Percentiles rank a stretch among this genome's conserved stretches.
Conservation (phyloP, 768 basidiomycete species). For the Cyclocybe cylindracea region DNA sequence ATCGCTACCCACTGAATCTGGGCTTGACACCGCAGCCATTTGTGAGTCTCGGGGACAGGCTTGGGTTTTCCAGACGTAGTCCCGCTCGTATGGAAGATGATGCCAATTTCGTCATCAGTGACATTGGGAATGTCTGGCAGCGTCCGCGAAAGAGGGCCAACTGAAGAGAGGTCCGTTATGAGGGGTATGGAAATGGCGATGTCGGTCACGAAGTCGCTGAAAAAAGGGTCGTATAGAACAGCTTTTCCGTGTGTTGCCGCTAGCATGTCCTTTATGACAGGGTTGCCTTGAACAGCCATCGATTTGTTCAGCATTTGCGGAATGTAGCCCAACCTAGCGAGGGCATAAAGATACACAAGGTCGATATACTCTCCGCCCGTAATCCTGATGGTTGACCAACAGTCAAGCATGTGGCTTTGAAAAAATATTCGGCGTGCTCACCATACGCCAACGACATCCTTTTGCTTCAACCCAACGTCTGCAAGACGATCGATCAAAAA, state of each 20-base stretch:
- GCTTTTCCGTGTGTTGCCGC: conserved; percentile 53
- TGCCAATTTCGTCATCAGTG: conserved; percentile 32
- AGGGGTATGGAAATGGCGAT: neutral
- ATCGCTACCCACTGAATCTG: conserved; percentile 51
- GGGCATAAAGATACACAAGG: conserved; percentile 61
- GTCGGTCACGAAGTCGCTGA: conserved; percentile 27
- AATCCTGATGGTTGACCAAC: conserved; percentile 45
- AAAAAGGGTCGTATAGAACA: conserved; percentile 55
- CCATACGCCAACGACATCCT: conserved; percentile 66
- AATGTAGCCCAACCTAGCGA: conserved; percentile 66
- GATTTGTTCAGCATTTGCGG: conserved; percentile 62
- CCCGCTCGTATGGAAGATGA: conserved; percentile 70
- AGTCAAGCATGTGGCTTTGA: neutral
- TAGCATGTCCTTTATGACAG: conserved; percentile 63
- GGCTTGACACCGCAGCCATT: conserved; percentile 52
- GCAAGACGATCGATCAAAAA: conserved; percentile 51
- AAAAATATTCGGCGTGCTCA: conserved; percentile 24
- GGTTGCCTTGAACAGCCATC: conserved; percentile 55
- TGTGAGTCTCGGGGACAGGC: conserved; percentile 57
- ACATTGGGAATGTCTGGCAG: conserved; percentile 40
- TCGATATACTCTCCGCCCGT: conserved; percentile 64
- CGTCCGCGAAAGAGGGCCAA: conserved; percentile 3
- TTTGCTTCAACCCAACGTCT: conserved; percentile 38
- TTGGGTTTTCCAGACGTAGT: conserved; percentile 69
- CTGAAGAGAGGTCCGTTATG: neutral